A percentile compares a stretch with the other conserved stretches of the same genome.
phyloP scores from a whole-genome alignment of 2,329 filamentous ascomycete species.

The Drechslera avenae region DNA sequence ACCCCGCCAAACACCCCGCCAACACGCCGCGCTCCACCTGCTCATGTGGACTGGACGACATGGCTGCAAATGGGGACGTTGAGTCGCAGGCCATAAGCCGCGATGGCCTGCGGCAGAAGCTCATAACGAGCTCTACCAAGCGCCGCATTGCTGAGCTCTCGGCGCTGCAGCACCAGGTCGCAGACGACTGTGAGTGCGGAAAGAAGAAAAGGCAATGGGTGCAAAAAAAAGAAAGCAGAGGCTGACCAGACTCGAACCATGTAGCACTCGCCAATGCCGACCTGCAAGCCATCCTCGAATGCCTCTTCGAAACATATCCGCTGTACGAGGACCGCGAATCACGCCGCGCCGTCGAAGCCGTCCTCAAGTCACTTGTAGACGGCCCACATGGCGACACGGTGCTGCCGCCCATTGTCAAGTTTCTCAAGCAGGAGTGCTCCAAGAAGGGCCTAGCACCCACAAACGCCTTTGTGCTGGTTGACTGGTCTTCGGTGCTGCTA shows the following conservation, averaged over 20 bases:
- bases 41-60: conserved; percentile 41
- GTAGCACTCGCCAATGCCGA: conserved; percentile 50
- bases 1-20: conserved; percentile 36
- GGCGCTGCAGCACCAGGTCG: conserved; percentile 51
- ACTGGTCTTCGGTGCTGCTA: conserved; percentile 85
- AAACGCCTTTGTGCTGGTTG: conserved; percentile 85
- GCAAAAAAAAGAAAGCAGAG: neutral
- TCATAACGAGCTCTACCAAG: conserved; percentile 57
- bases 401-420: conserved; percentile 68
- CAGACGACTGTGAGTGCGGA: conserved; percentile 49
- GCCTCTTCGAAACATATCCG: conserved; percentile 86
- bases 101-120: conserved; percentile 46
- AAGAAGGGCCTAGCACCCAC: conserved; percentile 78
- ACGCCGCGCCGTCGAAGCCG: conserved; percentile 79
- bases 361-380: conserved; percentile 71
- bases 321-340: conserved; percentile 86
- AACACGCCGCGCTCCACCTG: conserved; percentile 30
- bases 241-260: conserved; percentile 19
- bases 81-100: conserved; percentile 40
- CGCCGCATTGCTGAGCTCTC: conserved; percentile 53
- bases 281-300: conserved; percentile 64
- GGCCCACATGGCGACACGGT: conserved; percentile 61
- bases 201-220: neutral
- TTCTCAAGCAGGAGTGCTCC: conserved; percentile 72
- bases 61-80: conserved; percentile 47